Evolutionary conservation across 1,284 basidiomycete genomes (phyloP).

Genomic region (Cryptococcus jaspeensis): DNA sequence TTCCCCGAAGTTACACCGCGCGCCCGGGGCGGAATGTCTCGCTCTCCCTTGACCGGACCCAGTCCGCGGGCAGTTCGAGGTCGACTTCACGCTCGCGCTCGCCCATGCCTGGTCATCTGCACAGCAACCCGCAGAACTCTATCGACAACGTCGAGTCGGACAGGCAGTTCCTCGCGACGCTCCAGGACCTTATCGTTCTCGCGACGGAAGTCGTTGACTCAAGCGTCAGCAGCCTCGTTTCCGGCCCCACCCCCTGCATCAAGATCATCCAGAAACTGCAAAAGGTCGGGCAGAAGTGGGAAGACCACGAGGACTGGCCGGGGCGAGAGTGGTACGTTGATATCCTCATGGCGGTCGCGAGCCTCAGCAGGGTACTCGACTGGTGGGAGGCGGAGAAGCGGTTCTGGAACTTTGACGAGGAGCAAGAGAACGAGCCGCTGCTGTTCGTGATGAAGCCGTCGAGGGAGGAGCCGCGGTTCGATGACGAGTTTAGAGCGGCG

Average conservation of each 20-base stretch:
- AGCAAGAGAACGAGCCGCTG: conserved; percentile 72
- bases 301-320: conserved; percentile 96
- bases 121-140: conserved; percentile 13
- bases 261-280: conserved; percentile 86
- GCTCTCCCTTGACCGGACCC: conserved; percentile 65
- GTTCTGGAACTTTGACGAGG: conserved; percentile 99
- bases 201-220: conserved; percentile 95
- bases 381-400: conserved; percentile 99
- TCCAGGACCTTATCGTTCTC: conserved; percentile 89
- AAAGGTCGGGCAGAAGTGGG: conserved; percentile 89
- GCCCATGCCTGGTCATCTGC: conserved; percentile 74
- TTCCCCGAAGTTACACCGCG: conserved; percentile 32
- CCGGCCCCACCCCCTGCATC: conserved; percentile 79
- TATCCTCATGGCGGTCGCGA: conserved; percentile 92
- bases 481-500: conserved; percentile 29
- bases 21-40: conserved; percentile 68
- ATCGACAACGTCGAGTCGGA: conserved; percentile 24
- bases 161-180: conserved; percentile 67
- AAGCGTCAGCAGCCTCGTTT: conserved; percentile 78
- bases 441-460: conserved; percentile 82
- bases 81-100: conserved; percentile 94
- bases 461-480: conserved; percentile 35
- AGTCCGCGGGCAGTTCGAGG: conserved; percentile 74
- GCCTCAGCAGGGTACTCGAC: conserved; percentile 91
- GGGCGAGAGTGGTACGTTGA: conserved; percentile 98